These are phyloP conservation scores for Hypsizygus ulmarius DNA, from an alignment of 1,284 basidiomycete genomes.

Conservation along the genomic window DNA sequence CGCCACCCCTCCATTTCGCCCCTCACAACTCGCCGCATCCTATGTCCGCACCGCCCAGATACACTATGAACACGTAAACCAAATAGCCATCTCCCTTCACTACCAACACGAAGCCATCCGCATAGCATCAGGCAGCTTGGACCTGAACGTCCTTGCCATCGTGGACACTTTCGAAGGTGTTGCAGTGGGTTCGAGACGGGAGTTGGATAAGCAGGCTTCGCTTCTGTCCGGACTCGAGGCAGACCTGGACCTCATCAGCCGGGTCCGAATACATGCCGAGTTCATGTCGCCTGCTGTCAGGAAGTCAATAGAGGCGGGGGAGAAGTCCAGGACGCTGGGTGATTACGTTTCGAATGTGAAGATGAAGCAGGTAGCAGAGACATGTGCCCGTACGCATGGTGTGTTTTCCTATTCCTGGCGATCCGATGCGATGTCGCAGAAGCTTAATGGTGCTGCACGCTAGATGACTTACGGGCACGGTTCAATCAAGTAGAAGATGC, in stretches of 20 bases:
- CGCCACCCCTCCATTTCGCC: constrained; percentile 69
- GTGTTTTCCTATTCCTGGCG: constrained; percentile 22
- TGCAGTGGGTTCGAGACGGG: constrained; percentile 48
- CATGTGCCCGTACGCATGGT: constrained; percentile 71
- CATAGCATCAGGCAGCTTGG: constrained; percentile 66
- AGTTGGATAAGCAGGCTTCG: constrained; percentile 60
- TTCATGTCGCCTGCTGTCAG: constrained; percentile 67
- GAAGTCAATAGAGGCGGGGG: constrained; percentile 66
- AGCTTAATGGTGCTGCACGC: not conserved
- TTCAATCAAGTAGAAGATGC: constrained; percentile 54
- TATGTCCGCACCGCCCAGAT: constrained; percentile 60
- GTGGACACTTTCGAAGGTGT: constrained; percentile 69
- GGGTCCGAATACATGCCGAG: constrained; percentile 66
- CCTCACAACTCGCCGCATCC: constrained; percentile 60
- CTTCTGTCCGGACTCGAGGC: constrained; percentile 62
- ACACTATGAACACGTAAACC: constrained; percentile 59
- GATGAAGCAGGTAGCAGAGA: constrained; percentile 77
- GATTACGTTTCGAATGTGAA: constrained; percentile 76
- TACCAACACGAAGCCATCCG: constrained; percentile 64
- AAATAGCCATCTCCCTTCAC: constrained; percentile 48
- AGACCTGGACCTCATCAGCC: constrained; percentile 65
- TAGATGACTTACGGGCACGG: constrained; percentile 56
- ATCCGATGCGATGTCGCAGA: not conserved
- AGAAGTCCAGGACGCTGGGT: constrained; percentile 65
- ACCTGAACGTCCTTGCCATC: constrained; percentile 66